phyloP scores from a whole-genome alignment of 75 land plant species.

The Isoetes taiwanensis region DNA sequence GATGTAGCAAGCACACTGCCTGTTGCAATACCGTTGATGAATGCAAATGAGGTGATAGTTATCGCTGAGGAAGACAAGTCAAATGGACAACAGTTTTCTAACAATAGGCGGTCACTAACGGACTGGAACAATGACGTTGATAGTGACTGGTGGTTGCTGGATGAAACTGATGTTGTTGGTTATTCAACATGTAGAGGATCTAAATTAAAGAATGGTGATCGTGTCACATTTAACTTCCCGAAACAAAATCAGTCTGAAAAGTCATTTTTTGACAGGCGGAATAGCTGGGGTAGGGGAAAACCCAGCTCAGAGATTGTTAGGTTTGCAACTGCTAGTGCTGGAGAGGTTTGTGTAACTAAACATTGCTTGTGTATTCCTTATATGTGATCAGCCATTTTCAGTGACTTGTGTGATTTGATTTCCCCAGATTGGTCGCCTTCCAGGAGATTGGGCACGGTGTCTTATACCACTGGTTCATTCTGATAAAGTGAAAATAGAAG shows the following conservation, averaged over 20 bases:
- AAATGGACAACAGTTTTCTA: neutral
- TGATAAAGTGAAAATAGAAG: slow-evolving; percentile 44
- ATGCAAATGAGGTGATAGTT: neutral
- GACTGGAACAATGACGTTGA: slow-evolving; percentile 14
- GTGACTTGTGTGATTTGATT: neutral
- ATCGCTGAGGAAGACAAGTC: neutral
- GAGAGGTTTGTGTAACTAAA: slow-evolving; percentile 37
- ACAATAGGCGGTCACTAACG: neutral
- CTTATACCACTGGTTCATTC: slow-evolving; percentile 56
- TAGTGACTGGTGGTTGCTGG: slow-evolving; percentile 52
- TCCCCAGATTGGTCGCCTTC: slow-evolving; percentile 75
- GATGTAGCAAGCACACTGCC: neutral
- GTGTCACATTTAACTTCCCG: slow-evolving; percentile 52
- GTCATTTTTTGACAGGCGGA: slow-evolving; percentile 2
- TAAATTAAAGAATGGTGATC: slow-evolving; percentile 43
- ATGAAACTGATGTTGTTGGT: slow-evolving; percentile 40
- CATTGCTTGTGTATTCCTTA: neutral
- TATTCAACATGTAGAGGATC: slow-evolving; percentile 72
- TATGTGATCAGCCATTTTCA: neutral
- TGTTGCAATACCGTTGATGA: neutral
- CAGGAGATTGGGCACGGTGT: slow-evolving; percentile 84
- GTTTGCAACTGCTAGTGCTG: slow-evolving; percentile 42
- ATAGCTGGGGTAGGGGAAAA: slow-evolving; percentile 32
- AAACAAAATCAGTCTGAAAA: neutral
- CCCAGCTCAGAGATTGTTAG: slow-evolving; percentile 70